These are phyloP conservation scores for Hirschfeldia incana DNA, from an alignment of 345 rosid species.

Conservation along the genomic window DNA sequence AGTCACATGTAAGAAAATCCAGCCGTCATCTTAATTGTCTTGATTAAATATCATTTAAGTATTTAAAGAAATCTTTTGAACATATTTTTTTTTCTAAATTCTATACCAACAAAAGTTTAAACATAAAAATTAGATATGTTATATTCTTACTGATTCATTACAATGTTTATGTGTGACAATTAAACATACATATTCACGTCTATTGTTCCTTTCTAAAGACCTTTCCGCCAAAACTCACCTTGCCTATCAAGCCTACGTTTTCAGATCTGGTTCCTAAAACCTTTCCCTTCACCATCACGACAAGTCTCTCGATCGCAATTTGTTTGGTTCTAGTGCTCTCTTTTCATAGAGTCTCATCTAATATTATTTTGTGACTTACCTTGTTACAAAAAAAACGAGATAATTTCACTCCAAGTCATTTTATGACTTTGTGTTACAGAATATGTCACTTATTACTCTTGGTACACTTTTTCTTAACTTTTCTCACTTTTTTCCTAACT, in stretches of 20 bases:
- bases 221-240: conserved; percentile 5
- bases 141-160: neutral
- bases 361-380: neutral
- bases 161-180: neutral
- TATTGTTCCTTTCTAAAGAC: neutral
- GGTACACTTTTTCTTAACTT: too few relatives aligned
- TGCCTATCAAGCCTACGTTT: neutral
- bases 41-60: neutral
- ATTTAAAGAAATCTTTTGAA: neutral
- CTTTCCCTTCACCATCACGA: neutral
- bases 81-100: neutral
- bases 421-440: too few relatives aligned
- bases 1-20: conserved; percentile 21
- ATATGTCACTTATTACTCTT: too few relatives aligned
- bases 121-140: neutral
- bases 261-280: neutral
- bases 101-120: neutral
- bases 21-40: conserved; percentile 20
- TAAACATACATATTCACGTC: neutral
- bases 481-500: too few relatives aligned
- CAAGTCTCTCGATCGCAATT: neutral
- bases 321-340: neutral
- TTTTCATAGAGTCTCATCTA: neutral
- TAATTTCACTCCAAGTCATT: too few relatives aligned
- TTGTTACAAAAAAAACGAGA: neutral